Evolutionary conservation across 2,329 filamentous ascomycete species (phyloP).

Genomic region (Xylaria sp.): DNA sequence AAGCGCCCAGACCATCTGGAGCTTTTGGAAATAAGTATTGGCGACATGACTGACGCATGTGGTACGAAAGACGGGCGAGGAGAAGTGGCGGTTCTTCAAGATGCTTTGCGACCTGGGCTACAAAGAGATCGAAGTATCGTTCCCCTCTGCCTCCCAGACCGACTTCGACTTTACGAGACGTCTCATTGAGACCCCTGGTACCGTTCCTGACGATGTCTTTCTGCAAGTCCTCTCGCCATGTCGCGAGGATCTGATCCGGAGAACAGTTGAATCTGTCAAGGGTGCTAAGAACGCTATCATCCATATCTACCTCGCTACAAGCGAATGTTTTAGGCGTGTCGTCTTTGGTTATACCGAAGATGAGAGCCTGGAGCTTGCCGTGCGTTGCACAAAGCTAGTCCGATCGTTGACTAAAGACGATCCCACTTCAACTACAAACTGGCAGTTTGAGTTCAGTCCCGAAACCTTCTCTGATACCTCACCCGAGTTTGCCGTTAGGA

Average conservation of each 20-base stretch:
- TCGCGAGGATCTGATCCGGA: conserved; percentile 87
- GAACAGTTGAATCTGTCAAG: conserved; percentile 87
- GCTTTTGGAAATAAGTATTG: neutral
- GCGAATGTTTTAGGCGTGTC: conserved; percentile 91
- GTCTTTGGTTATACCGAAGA: conserved; percentile 90
- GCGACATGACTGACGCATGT: neutral
- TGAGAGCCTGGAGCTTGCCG: conserved; percentile 82
- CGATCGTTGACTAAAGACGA: conserved; percentile 89
- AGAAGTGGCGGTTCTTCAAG: conserved; percentile 95
- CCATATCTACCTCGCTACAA: conserved; percentile 96
- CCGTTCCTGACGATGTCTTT: conserved; percentile 88
- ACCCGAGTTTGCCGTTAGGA: conserved; percentile 81
- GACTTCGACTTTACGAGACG: conserved; percentile 95
- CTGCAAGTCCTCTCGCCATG: conserved; percentile 94
- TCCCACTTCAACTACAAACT: conserved; percentile 69
- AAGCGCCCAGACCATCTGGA: neutral
- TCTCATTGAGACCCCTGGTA: conserved; percentile 84
- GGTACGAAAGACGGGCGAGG: conserved; percentile 78
- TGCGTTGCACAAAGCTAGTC: conserved; percentile 86
- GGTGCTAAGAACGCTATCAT: conserved; percentile 94
- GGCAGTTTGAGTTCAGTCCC: conserved; percentile 85
- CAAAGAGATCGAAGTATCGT: conserved; percentile 98
- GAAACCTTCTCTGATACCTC: conserved; percentile 92
- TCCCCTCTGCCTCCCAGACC: conserved; percentile 92
- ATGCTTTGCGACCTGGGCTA: conserved; percentile 93